A percentile compares a stretch with the other conserved stretches of the same genome.
Conservation (phyloP, 2,329 filamentous ascomycete genomes). For the Exophiala alcalophila region DNA sequence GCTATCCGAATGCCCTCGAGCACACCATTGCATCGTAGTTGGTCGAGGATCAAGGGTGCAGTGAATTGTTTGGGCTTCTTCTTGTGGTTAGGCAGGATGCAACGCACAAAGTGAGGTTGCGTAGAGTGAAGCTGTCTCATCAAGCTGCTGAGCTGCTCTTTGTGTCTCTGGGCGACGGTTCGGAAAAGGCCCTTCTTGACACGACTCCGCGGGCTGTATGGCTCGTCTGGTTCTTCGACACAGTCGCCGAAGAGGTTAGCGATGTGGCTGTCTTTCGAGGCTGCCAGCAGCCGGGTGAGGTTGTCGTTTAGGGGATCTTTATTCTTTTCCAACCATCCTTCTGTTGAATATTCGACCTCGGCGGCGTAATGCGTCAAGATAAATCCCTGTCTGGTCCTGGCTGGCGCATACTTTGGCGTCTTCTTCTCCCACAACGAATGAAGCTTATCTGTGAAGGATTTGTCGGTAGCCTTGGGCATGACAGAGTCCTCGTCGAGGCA, state of each 20-base stretch:
- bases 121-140: conserved; percentile 95
- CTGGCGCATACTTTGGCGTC: conserved; percentile 85
- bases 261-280: conserved; percentile 78
- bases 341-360: conserved; percentile 94
- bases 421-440: conserved; percentile 96
- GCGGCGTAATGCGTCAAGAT: conserved; percentile 96
- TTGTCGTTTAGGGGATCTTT: conserved; percentile 98
- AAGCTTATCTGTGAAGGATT: conserved; percentile 96
- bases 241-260: conserved; percentile 85
- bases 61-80: conserved; percentile 92
- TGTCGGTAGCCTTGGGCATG: conserved; percentile 98
- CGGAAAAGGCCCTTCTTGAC: conserved; percentile 98
- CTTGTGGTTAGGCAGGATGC: conserved; percentile 97
- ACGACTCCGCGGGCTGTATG: conserved; percentile 65
- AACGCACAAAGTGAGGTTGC: conserved; percentile 96
- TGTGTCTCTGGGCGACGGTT: conserved; percentile 93
- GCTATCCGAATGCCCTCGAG: conserved; percentile 98
- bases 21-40: conserved; percentile 97
- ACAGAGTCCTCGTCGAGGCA: conserved; percentile 97
- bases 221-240: conserved; percentile 73
- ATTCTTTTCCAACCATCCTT: conserved; percentile 97
- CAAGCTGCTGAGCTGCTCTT: conserved; percentile 93
- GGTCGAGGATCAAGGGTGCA: conserved; percentile 88
- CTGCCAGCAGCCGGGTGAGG: conserved; percentile 79
- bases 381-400: conserved; percentile 85